Base-by-base conservation (phyloP, 225 moss, liverwort and hornwort genomes). In the Sphagnum tenellum region DNA sequence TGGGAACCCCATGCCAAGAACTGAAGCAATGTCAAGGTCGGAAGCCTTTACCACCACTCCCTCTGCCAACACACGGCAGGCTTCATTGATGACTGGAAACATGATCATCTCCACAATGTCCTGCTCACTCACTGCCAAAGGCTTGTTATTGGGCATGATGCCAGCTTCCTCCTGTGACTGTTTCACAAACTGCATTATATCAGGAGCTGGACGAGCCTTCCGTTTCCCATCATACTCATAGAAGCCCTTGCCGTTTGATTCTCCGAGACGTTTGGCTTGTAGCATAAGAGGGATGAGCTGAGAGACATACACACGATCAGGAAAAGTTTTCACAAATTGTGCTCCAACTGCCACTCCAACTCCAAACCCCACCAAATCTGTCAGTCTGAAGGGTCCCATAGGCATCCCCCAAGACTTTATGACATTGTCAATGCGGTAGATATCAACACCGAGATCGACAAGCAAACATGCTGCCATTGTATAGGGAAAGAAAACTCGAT, bases 1-100 rank as follows among this genome's bases (percentile, higher is more conserved):
- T 50, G 98, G 98, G 53, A 98, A 98, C 57, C 98, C 98, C 98
- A 98, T 98, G 74, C 98, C 98, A 79, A 98, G 76, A 62, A 98
- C 93, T 46, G 83, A 78, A 49, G 93, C 84, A 70, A 98, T 93
- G 64, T 98, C 98, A 60, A 98, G 76, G 74, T 98, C 98, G 59
- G 93, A 81, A 48, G 93, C 79, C 73, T 93, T 78, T 55, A 80
- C 62, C 58, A 93, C 83, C 68, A 98, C 85, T 63, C 84, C 87
- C 73, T 98, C 98, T 64, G 89, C 87, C 55, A 93, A 78, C 50
- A 98, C 90, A 56, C 87, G 90, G 53, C 93, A 93, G 67, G 90
- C 76, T 74, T 98, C 98, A 74, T 98, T 98, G 51, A 98, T 82
- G 48, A 98, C 86, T 68, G 98, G 98, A 83, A 98, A 98, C 71